These are phyloP conservation scores for Trichophaea hybrida DNA, from an alignment of 2,329 filamentous ascomycete genomes.

Conservation along the genomic window DNA sequence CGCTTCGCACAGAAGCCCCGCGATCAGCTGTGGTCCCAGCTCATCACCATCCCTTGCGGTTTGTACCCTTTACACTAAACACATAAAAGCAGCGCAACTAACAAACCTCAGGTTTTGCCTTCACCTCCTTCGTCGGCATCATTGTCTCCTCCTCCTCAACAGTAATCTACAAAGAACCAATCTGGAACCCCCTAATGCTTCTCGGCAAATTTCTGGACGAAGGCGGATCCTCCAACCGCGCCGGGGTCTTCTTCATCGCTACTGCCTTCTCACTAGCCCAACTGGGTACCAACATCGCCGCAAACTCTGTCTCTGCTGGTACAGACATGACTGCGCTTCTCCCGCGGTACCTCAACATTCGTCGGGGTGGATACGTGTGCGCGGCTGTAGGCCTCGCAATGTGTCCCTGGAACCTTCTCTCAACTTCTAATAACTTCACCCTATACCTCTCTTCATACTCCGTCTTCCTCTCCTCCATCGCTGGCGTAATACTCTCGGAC, in stretches of 20 bases:
- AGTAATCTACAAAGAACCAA: slow-evolving; percentile 50
- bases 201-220: slow-evolving; percentile 54
- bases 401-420: slow-evolving; percentile 73
- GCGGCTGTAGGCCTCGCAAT: slow-evolving; percentile 66
- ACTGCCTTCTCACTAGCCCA: slow-evolving; percentile 62
- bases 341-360: slow-evolving; percentile 69
- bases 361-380: slow-evolving; percentile 75
- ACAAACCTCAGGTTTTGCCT: slow-evolving; percentile 38
- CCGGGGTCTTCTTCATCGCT: slow-evolving; percentile 61
- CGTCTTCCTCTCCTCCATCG: slow-evolving; percentile 85
- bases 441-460: slow-evolving; percentile 86
- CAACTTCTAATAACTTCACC: slow-evolving; percentile 65
- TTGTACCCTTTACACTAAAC: too few species aligned
- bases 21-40: slow-evolving; percentile 67
- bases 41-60: slow-evolving; percentile 48
- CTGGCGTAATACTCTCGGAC: slow-evolving; percentile 77
- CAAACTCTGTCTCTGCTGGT: slow-evolving; percentile 70
- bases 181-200: slow-evolving; percentile 60
- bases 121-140: slow-evolving; percentile 77
- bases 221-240: slow-evolving; percentile 52
- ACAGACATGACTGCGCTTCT: slow-evolving; percentile 70
- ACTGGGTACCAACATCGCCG: slow-evolving; percentile 74
- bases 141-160: slow-evolving; percentile 59
- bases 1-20: slow-evolving; percentile 65
- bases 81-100: too few species aligned